Evolutionary conservation across 306 rosid genomes (phyloP).

Genomic region (Ormosia semicastrata): DNA sequence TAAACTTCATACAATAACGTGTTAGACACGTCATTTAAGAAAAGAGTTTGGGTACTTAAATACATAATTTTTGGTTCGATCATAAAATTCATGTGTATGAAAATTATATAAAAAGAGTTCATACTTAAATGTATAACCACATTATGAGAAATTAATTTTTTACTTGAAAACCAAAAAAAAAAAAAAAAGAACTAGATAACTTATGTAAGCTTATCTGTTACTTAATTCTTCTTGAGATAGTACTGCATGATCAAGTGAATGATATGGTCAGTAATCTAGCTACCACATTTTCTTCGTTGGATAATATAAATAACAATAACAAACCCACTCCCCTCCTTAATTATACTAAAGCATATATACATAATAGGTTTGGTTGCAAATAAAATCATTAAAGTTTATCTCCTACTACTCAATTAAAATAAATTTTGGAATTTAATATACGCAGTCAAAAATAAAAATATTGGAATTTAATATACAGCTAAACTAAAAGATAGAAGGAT

Average conservation of each 20-base stretch:
- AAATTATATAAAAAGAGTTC: no score
- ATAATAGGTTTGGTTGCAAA: not conserved
- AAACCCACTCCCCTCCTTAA: slow-evolving; percentile 15
- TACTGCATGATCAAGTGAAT: not conserved
- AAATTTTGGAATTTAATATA: not conserved
- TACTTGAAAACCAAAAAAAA: no score
- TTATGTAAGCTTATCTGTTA: no score
- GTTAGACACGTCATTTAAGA: no score
- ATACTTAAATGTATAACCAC: no score
- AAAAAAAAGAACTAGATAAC: no score
- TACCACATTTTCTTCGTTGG: not conserved
- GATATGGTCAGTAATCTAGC: not conserved
- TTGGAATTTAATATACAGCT: not conserved
- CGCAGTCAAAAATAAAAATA: not conserved
- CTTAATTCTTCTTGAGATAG: not conserved
- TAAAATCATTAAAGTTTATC: not conserved
- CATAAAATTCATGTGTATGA: no score
- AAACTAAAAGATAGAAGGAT: not conserved
- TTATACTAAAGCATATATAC: not conserved
- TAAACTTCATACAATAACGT: no score
- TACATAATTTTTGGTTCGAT: no score
- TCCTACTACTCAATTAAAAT: not conserved
- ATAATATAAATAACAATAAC: slow-evolving; percentile 6
- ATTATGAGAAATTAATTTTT: no score
- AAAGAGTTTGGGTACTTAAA: no score